These are phyloP conservation scores for Mallotus nudiflorus DNA, from an alignment of 345 rosid species.

Conservation along the genomic window DNA sequence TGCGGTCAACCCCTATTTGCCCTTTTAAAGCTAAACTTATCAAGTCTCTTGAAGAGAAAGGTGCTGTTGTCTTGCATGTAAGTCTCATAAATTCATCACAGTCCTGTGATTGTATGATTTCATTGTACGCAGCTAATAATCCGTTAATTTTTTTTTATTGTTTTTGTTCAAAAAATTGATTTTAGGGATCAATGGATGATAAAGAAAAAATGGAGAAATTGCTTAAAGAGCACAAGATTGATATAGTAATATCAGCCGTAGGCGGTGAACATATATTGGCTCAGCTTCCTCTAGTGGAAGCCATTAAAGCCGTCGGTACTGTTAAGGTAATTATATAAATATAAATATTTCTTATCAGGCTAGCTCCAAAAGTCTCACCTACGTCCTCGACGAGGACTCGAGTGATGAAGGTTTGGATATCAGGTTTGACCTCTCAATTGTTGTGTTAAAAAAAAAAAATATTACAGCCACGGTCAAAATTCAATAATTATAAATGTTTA, in stretches of 20 bases:
- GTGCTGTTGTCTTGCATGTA: slow-evolving; percentile 48
- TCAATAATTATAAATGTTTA: not conserved
- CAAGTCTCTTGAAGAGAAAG: slow-evolving; percentile 47
- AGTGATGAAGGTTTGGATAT: too few species aligned
- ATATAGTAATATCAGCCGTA: slow-evolving; percentile 51
- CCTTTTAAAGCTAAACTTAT: slow-evolving; percentile 30
- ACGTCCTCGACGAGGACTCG: too few species aligned
- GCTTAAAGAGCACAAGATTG: slow-evolving; percentile 51
- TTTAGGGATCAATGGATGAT: slow-evolving; percentile 47
- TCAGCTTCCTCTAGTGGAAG: slow-evolving; percentile 47
- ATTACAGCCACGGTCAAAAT: too few species aligned
- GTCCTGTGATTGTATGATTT: too few species aligned
- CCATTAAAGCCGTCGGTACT: slow-evolving; percentile 56
- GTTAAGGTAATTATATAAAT: slow-evolving; percentile 44
- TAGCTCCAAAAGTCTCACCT: too few species aligned
- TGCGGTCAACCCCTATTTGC: slow-evolving; percentile 31
- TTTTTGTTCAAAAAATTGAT: not conserved
- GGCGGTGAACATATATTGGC: slow-evolving; percentile 45
- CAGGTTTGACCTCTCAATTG: too few species aligned
- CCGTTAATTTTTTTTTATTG: too few species aligned
- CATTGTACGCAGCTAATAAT: too few species aligned
- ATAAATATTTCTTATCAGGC: too few species aligned
- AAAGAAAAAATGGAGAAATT: slow-evolving; percentile 47
- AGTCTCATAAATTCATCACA: too few species aligned
- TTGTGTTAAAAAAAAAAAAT: too few species aligned